Evolutionary conservation across 768 basidiomycete species (phyloP).

Genomic region (Suillus placidus): DNA sequence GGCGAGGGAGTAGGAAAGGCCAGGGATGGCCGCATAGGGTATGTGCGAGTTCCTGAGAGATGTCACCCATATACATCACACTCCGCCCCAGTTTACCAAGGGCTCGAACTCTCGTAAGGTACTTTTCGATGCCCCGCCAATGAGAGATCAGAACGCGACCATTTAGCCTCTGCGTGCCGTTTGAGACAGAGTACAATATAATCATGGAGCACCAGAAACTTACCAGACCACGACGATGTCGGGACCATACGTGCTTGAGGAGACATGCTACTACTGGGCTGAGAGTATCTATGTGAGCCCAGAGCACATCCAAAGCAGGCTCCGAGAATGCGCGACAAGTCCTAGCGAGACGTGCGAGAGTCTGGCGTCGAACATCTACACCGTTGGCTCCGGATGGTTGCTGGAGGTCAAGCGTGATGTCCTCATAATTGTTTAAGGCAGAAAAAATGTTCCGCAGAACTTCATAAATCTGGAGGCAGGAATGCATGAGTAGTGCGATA

Average conservation of each 20-base stretch:
- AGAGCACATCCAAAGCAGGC: constrained; percentile 1
- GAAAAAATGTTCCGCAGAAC: background rate
- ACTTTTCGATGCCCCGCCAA: background rate
- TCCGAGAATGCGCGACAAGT: constrained; percentile 5
- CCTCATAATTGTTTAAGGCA: background rate
- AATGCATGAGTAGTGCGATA: background rate
- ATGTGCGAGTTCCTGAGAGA: background rate
- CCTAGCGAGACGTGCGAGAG: background rate
- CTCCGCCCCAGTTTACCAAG: background rate
- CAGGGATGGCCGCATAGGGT: background rate
- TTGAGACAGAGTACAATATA: background rate
- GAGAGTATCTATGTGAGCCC: background rate
- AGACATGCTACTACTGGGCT: background rate
- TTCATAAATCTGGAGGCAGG: background rate
- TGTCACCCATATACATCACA: background rate
- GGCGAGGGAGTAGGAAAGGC: background rate
- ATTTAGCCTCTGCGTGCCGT: background rate
- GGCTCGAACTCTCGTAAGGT: background rate
- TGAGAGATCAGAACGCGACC: background rate
- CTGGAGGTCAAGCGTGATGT: background rate
- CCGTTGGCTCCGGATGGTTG: background rate
- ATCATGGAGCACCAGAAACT: background rate
- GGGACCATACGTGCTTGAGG: background rate
- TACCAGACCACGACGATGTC: background rate
- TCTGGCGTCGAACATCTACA: background rate